Percentiles rank a stretch among this genome's conserved stretches.
phyloP scores from a whole-genome alignment of 768 basidiomycete genomes.

The Phanerodontia chrysosporium region DNA sequence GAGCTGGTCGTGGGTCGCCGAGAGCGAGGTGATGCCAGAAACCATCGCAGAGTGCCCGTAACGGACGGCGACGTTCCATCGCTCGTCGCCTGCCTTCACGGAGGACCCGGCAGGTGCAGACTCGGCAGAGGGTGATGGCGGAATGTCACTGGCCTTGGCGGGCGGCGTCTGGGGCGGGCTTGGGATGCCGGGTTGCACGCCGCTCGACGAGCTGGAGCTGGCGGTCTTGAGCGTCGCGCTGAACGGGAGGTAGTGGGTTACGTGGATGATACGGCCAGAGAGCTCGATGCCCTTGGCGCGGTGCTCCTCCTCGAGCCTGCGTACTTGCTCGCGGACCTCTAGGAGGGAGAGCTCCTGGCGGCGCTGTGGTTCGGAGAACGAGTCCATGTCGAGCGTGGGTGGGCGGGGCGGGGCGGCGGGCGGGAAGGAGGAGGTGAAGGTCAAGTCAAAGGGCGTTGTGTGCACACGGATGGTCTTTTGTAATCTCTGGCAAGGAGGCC shows the following conservation, averaged over 20 bases:
- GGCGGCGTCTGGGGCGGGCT: conserved; percentile 83
- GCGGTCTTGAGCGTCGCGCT: conserved; percentile 46
- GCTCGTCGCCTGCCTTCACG: conserved; percentile 12
- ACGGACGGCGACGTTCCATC: conserved; percentile 76
- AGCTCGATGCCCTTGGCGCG: conserved; percentile 65
- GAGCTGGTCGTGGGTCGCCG: conserved; percentile 82
- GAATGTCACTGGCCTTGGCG: conserved; percentile 45
- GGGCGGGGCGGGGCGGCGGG: background rate
- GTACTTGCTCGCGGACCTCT: conserved; percentile 71
- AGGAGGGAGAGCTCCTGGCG: conserved; percentile 43
- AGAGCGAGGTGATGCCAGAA: conserved; percentile 83
- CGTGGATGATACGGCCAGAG: conserved; percentile 87
- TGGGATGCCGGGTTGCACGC: conserved; percentile 41
- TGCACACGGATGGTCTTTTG: conserved; percentile 15
- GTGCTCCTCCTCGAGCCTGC: conserved; percentile 68
- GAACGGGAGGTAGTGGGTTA: conserved; percentile 87
- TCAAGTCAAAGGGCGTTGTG: conserved; percentile 8
- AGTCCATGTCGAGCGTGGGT: conserved; percentile 46
- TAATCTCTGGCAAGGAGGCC: background rate
- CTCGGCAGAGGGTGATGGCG: conserved; percentile 22
- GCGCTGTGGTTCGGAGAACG: conserved; percentile 57
- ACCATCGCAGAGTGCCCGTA: conserved; percentile 96
- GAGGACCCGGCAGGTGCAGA: conserved; percentile 8
- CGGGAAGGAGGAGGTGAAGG: conserved; percentile 23
- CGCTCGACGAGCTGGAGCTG: conserved; percentile 24